A percentile compares a stretch with the other conserved stretches of the same genome.
Evolutionary conservation across 2,329 filamentous ascomycete genomes (phyloP).

Genomic region (Chaetomiaceae sp.): DNA sequence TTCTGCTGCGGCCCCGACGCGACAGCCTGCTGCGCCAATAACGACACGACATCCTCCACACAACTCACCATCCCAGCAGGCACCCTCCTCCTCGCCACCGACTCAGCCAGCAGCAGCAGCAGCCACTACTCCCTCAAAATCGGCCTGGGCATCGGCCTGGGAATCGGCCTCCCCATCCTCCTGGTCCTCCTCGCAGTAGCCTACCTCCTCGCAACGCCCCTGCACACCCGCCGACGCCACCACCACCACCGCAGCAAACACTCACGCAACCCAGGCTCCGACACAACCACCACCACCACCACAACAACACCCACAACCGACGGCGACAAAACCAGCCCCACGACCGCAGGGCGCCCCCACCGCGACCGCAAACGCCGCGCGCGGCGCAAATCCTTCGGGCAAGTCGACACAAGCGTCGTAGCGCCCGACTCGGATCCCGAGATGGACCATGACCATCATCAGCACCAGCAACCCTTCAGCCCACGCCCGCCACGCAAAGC

Average conservation of each 20-base stretch:
- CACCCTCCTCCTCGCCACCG: constrained; percentile 4
- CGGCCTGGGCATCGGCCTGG: constrained; percentile 21
- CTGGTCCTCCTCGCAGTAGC: constrained; percentile 14
- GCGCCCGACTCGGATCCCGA: constrained; percentile 7
- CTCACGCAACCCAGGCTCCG: neutral
- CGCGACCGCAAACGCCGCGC: no score
- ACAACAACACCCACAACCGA: no score
- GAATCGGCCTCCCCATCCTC: constrained; percentile 21
- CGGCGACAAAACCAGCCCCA: no score
- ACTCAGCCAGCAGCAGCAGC: neutral
- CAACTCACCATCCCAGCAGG: constrained; percentile 7
- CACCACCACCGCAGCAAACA: neutral
- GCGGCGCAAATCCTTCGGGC: constrained; percentile 15
- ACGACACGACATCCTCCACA: neutral
- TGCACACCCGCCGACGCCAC: neutral
- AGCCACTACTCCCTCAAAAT: constrained; percentile 11
- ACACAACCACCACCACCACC: neutral
- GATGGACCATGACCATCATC: neutral
- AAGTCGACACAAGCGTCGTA: constrained; percentile 13
- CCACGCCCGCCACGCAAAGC: neutral
- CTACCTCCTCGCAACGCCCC: constrained; percentile 16
- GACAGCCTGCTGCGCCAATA: constrained; percentile 12
- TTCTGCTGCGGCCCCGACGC: constrained; percentile 20
- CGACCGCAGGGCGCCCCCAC: no score
- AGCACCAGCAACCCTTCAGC: neutral